Evolutionary conservation across 257 asterid genomes (phyloP).

Genomic region (Solanum pinnatisectum): DNA sequence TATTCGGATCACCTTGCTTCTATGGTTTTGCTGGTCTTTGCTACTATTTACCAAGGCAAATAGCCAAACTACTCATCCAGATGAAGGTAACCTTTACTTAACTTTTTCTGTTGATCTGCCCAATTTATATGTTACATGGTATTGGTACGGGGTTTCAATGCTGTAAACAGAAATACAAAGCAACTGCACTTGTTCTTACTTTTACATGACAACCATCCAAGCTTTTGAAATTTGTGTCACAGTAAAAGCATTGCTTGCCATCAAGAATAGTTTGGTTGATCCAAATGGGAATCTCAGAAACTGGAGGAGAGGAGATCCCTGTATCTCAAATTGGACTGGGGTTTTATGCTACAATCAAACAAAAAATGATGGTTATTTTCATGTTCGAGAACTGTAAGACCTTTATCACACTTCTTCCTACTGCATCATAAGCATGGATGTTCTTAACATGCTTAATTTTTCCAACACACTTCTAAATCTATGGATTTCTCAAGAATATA

Average conservation of each 20-base stretch:
- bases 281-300: constrained; percentile 42
- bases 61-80: constrained; percentile 54
- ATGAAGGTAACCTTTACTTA: constrained; percentile 44
- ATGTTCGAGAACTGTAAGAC: constrained; percentile 75
- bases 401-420: not conserved
- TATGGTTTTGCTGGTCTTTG: constrained; percentile 47
- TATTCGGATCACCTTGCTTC: constrained; percentile 26
- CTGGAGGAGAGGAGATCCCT: constrained; percentile 87
- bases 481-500: not conserved
- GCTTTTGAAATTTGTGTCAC: constrained; percentile 15
- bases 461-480: not conserved
- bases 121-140: not conserved
- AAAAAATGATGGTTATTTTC: constrained; percentile 53
- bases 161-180: not conserved
- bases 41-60: constrained; percentile 44
- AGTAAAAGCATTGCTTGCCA: constrained; percentile 63
- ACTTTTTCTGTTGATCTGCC: not conserved
- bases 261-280: constrained; percentile 50
- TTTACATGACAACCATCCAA: not conserved
- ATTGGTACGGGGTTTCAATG: not conserved
- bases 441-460: not conserved
- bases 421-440: not conserved
- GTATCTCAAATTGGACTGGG: constrained; percentile 77
- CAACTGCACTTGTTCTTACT: not conserved
- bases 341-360: constrained; percentile 52